These are phyloP conservation scores for Aspergillus pseudotamarii DNA, from an alignment of 2,329 filamentous ascomycete genomes.

Conservation along the genomic window DNA sequence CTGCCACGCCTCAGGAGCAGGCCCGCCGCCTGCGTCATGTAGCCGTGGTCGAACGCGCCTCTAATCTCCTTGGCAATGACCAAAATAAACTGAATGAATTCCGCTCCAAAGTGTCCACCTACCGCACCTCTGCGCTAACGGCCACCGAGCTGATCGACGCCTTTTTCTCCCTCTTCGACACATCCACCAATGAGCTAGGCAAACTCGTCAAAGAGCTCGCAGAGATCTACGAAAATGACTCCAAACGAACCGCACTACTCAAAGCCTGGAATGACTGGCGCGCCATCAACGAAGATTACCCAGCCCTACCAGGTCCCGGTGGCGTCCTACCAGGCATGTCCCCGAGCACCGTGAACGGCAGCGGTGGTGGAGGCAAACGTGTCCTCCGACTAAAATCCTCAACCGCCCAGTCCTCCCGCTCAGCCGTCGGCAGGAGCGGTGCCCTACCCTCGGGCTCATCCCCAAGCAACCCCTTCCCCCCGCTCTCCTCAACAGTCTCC, in stretches of 20 bases:
- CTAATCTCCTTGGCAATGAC: conserved; percentile 78
- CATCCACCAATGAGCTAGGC: conserved; percentile 76
- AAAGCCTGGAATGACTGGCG: conserved; percentile 95
- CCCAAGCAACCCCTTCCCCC: conserved; percentile 50
- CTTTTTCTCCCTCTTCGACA: conserved; percentile 86
- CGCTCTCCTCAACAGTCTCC: conserved; percentile 37
- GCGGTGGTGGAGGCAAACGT: conserved; percentile 62
- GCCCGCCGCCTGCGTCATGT: conserved; percentile 78
- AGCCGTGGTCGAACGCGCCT: conserved; percentile 82
- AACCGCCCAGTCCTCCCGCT: conserved; percentile 68
- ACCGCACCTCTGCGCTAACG: conserved; percentile 68
- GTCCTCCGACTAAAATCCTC: conserved; percentile 70
- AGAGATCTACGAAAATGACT: conserved; percentile 84
- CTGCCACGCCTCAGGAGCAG: conserved; percentile 73
- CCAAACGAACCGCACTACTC: conserved; percentile 72
- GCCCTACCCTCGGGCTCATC: conserved; percentile 42
- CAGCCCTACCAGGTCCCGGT: conserved; percentile 75
- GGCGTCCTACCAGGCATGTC: conserved; percentile 64
- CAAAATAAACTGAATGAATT: conserved; percentile 74
- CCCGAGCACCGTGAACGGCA: conserved; percentile 51
- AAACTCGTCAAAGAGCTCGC: conserved; percentile 89
- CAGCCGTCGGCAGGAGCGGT: conserved; percentile 63
- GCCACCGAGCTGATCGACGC: conserved; percentile 80
- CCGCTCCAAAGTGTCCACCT: conserved; percentile 77
- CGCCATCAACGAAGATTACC: conserved; percentile 94